phyloP scores from a whole-genome alignment of 2,329 filamentous ascomycete species.

The Teratosphaeria gauchensis region DNA sequence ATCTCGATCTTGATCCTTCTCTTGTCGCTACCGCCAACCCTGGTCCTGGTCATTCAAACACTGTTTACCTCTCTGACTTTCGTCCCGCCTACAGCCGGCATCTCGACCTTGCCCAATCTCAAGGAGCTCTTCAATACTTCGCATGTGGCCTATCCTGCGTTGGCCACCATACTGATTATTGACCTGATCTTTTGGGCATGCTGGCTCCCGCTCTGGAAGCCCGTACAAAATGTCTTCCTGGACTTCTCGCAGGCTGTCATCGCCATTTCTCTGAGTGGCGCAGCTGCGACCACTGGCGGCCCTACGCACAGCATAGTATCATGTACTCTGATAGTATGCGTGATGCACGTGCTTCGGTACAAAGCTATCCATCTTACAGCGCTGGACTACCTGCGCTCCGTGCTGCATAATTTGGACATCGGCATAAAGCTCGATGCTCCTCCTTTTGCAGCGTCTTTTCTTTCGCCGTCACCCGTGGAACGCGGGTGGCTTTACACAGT shows the following conservation, averaged over 20 bases:
- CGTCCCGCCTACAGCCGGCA: constrained; percentile 66
- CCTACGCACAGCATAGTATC: constrained; percentile 63
- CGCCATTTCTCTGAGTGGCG: constrained; percentile 79
- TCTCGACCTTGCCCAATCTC: constrained; percentile 65
- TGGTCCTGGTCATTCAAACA: constrained; percentile 80
- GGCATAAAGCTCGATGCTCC: constrained; percentile 21
- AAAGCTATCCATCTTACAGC: constrained; percentile 35
- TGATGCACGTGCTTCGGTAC: constrained; percentile 43
- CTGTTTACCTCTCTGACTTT: constrained; percentile 90
- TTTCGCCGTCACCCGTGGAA: constrained; percentile 20
- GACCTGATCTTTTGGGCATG: constrained; percentile 69
- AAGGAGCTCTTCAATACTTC: constrained; percentile 87
- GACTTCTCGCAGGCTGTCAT: constrained; percentile 91
- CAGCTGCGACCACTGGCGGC: constrained; percentile 58
- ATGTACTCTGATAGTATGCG: constrained; percentile 57
- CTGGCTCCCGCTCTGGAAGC: constrained; percentile 81
- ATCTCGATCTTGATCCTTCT: constrained; percentile 94
- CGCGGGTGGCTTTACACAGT: constrained; percentile 23
- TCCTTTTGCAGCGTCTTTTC: constrained; percentile 20
- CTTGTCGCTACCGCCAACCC: constrained; percentile 80
- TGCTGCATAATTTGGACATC: constrained; percentile 27
- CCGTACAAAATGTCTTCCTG: constrained; percentile 76
- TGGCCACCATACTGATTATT: constrained; percentile 74
- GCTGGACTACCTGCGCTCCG: constrained; percentile 28
- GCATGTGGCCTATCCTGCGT: constrained; percentile 66